Percentiles rank a stretch among this genome's conserved stretches.
Evolutionary conservation across 2,329 filamentous ascomycete species (phyloP).

Genomic region (Ilyonectria destructans): DNA sequence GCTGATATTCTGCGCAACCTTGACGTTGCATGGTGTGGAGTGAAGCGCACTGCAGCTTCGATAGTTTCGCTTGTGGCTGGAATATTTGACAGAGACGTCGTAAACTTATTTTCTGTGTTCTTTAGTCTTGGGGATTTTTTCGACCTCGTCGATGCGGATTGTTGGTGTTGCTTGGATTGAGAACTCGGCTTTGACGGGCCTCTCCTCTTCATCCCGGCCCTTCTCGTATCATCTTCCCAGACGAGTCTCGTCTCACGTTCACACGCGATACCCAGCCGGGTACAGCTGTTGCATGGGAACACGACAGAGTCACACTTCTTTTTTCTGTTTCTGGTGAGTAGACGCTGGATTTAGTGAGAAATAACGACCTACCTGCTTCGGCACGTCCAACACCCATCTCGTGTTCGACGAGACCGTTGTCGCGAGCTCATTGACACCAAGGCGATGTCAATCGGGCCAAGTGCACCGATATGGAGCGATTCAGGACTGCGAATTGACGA

Average conservation of each 20-base stretch:
- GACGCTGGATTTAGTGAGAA: background rate
- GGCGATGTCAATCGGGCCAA: too few relatives aligned
- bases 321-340: slow-evolving; percentile 2
- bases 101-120: background rate
- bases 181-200: slow-evolving; percentile 3
- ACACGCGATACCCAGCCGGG: slow-evolving; percentile 27
- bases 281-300: slow-evolving; percentile 33
- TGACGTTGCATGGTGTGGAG: background rate
- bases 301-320: slow-evolving; percentile 32
- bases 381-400: too few relatives aligned
- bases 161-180: background rate
- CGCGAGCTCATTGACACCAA: too few relatives aligned
- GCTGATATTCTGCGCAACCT: slow-evolving; percentile 12
- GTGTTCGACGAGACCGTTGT: too few relatives aligned
- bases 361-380: too few relatives aligned
- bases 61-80: background rate
- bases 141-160: background rate
- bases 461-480: too few relatives aligned
- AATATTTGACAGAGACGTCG: background rate
- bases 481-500: too few relatives aligned
- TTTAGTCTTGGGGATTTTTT: background rate
- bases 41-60: background rate
- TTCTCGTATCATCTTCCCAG: slow-evolving; percentile 39
- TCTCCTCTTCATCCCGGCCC: slow-evolving; percentile 35
- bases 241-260: slow-evolving; percentile 32